Base-by-base conservation (phyloP, 2,329 filamentous ascomycete species). In the Phialophora chinensis region DNA sequence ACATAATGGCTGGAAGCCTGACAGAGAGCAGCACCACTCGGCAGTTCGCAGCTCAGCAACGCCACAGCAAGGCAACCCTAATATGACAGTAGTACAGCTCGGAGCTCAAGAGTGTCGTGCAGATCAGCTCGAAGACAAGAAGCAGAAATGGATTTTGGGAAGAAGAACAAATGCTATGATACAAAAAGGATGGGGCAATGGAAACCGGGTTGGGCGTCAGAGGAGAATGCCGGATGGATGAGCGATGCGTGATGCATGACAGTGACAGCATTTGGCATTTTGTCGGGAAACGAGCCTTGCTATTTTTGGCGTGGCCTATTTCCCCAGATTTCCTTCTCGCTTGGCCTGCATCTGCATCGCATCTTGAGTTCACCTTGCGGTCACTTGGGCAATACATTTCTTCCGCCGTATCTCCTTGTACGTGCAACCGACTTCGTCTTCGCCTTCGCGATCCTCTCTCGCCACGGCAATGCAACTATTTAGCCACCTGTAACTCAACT, bases 1-100 rank as follows among this genome's bases (percentile, higher is more conserved):
- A 52, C 65, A 66, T 66, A 27, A 52, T 49, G 14, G 54, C 23
- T 49, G 59, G 65, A 33, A 54, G 65, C 65, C 65, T 66, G 54
- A 66, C 55, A 29, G 59, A 52, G 52, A 33, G 49, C 52, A 65
- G 49, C 29, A 25, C 31, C 27, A 20, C 25, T 2, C 29, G 59
- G 52, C n/a, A 47, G 23, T 7, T 35, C 42, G 38, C 25, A 50
- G 35, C 25, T 50, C 42, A 27, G 33, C 23, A 50, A 66, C 52
- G 52, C 42, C 53, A 44, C 31, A 14, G 27, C 25, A 38, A 49
- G 58, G 11, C 29, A 62, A 66, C 35, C 42, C 47, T 47, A n/a
- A 33, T 52, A 31, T 62, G 20, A 27, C 44, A 54, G 11, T 25
- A 31, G 23, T 44, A 57, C 54, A 35, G 33, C 20, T 6, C 23